These are phyloP conservation scores for Sphaerosporella brunnea DNA, from an alignment of 495 filamentous ascomycete species.

Conservation along the genomic window DNA sequence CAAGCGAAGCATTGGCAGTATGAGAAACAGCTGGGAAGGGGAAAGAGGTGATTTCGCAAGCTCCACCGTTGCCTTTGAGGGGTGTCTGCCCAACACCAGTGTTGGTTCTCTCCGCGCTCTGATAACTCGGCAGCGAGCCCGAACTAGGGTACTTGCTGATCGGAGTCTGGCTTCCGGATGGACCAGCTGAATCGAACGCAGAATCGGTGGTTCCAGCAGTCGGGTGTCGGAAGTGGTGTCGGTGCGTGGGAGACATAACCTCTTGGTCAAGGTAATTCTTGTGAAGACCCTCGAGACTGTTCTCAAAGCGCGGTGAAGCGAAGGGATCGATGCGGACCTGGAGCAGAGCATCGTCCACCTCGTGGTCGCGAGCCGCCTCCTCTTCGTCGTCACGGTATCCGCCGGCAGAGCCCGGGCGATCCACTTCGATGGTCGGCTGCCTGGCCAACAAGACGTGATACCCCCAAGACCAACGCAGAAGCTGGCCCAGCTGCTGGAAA, in stretches of 20 bases:
- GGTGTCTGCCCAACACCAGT: conserved; percentile 8
- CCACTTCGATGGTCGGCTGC: conserved; percentile 43
- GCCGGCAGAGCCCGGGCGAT: conserved; percentile 35
- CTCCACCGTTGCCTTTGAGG: conserved; percentile 12
- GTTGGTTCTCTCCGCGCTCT: conserved; percentile 25
- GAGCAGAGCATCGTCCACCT: conserved; percentile 18
- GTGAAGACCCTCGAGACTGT: conserved; percentile 23
- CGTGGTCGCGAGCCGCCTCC: conserved; percentile 25
- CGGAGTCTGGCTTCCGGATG: conserved; percentile 20
- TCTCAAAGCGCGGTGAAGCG: conserved; percentile 22
- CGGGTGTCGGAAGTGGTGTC: conserved; percentile 12
- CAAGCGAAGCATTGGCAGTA: conserved; percentile 18
- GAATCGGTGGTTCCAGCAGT: conserved; percentile 19
- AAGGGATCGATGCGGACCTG: conserved; percentile 19
- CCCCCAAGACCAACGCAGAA: conserved; percentile 95
- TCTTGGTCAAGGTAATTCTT: conserved; percentile 13
- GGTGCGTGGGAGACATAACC: conserved; percentile 5
- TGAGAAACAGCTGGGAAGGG: conserved; percentile 17
- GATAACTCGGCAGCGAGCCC: conserved; percentile 24
- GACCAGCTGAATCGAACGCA: conserved; percentile 16
- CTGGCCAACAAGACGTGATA: conserved; percentile 82
- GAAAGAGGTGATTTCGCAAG: conserved; percentile 27
- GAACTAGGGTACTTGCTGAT: conserved; percentile 12
- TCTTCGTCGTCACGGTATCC: conserved; percentile 47
- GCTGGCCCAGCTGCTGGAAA: conserved; percentile 91